Conservation (phyloP, 2,329 filamentous ascomycete genomes). For the Aspergillus tamarii region DNA sequence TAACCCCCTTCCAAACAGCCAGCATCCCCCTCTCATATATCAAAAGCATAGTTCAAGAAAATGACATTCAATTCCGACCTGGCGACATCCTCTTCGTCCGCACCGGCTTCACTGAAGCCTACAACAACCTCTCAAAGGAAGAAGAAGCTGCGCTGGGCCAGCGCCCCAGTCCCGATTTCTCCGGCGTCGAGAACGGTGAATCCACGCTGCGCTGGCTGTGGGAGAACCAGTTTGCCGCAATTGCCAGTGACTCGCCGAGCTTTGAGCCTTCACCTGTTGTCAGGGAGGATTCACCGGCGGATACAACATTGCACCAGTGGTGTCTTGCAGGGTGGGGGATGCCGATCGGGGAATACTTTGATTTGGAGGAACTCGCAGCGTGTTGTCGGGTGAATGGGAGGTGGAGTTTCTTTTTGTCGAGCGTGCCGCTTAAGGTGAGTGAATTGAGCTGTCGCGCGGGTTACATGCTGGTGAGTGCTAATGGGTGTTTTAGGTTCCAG, state of each 20-base stretch:
- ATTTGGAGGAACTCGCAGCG: conserved; percentile 45
- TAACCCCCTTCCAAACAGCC: conserved; percentile 46
- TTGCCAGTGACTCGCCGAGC: conserved; percentile 59
- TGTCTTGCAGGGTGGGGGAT: conserved; percentile 54
- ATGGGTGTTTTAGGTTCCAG: conserved; percentile 39
- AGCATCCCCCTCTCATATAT: conserved; percentile 51
- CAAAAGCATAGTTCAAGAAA: conserved; percentile 46
- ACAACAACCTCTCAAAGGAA: conserved; percentile 42
- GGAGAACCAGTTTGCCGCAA: conserved; percentile 59
- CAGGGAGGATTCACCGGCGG: conserved; percentile 40
- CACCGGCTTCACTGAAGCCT: conserved; percentile 54
- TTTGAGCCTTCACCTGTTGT: conserved; percentile 48
- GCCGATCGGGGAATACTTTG: conserved; percentile 50
- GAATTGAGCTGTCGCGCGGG: neutral
- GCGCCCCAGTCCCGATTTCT: conserved; percentile 25
- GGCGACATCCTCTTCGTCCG: conserved; percentile 64
- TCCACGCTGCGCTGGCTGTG: conserved; percentile 60
- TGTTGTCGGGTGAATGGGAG: conserved; percentile 41
- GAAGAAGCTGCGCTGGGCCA: conserved; percentile 43
- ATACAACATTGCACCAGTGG: conserved; percentile 34
- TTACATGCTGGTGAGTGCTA: neutral
- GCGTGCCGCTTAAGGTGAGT: conserved; percentile 50
- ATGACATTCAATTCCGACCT: conserved; percentile 43
- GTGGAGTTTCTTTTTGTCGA: conserved; percentile 55
- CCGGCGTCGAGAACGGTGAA: conserved; percentile 54